Conservation (phyloP, 2,329 filamentous ascomycete genomes). For the Calonectria hongkongensis region DNA sequence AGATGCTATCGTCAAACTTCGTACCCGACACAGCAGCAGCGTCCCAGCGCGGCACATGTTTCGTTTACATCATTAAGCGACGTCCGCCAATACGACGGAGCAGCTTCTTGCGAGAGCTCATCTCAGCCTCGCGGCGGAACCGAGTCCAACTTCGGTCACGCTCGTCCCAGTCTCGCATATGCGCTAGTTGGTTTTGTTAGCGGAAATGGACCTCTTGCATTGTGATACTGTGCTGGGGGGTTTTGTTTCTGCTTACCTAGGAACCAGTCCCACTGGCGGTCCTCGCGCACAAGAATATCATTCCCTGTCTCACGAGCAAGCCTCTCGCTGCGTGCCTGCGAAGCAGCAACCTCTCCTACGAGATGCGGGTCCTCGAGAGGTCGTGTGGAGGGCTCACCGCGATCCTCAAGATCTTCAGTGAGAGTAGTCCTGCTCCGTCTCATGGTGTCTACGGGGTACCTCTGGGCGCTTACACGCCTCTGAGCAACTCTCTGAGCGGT, state of each 20-base stretch:
- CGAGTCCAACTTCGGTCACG: slow-evolving; percentile 69
- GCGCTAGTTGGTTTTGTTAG: slow-evolving; percentile 61
- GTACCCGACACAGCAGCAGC: slow-evolving; percentile 45
- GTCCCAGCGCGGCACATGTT: slow-evolving; percentile 46
- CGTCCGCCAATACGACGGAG: slow-evolving; percentile 63
- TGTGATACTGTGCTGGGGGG: slow-evolving; percentile 23
- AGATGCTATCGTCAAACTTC: slow-evolving; percentile 47
- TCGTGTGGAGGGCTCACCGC: slow-evolving; percentile 55
- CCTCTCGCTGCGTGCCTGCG: slow-evolving; percentile 73
- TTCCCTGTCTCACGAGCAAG: slow-evolving; percentile 73
- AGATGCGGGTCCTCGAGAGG: slow-evolving; percentile 81
- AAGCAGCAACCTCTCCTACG: slow-evolving; percentile 79
- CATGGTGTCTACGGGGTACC: slow-evolving; percentile 57
- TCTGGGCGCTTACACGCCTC: slow-evolving; percentile 72
- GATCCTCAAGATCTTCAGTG: slow-evolving; percentile 45
- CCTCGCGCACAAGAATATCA: slow-evolving; percentile 73
- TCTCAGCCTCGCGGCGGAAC: slow-evolving; percentile 63
- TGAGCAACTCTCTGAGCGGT: slow-evolving; percentile 77
- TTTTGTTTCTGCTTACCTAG: slow-evolving; percentile 66
- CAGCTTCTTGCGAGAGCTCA: slow-evolving; percentile 60
- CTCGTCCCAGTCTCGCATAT: slow-evolving; percentile 70
- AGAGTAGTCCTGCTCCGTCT: slow-evolving; percentile 48
- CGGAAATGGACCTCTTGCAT: background rate
- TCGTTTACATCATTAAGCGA: slow-evolving; percentile 51
- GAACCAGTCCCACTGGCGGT: slow-evolving; percentile 77